Percentiles rank a stretch among this genome's conserved stretches.
Conservation (phyloP, 2,329 filamentous ascomycete species). For the Trichoderma sp. region DNA sequence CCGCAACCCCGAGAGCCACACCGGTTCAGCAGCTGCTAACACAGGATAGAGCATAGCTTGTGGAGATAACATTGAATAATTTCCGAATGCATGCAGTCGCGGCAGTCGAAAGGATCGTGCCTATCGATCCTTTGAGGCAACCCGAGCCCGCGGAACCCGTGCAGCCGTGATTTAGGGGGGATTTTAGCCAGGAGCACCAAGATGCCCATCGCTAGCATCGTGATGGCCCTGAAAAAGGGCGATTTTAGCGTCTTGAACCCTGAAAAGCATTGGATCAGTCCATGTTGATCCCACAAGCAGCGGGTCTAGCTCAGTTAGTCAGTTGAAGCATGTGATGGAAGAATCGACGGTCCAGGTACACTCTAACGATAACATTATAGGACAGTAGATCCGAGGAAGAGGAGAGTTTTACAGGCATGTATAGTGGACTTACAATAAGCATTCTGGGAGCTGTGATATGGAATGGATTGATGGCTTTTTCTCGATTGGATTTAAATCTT, state of each 20-base stretch:
- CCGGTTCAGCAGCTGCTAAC: background rate
- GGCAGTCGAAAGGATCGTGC: background rate
- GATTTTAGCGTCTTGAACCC: background rate
- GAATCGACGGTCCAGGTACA: no score
- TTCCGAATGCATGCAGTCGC: background rate
- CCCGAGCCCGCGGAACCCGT: background rate
- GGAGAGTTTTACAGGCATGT: background rate
- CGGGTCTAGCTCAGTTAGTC: background rate
- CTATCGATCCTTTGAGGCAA: background rate
- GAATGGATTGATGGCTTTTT: background rate
- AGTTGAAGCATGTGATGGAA: background rate
- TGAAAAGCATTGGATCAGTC: background rate
- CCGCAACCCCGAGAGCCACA: background rate
- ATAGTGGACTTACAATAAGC: background rate
- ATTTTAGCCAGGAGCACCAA: background rate
- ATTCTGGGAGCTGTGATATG: background rate
- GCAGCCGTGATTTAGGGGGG: background rate
- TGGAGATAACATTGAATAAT: background rate
- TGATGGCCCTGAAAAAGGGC: background rate
- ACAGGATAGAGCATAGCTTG: background rate
- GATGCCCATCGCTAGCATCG: background rate
- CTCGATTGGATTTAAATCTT: background rate
- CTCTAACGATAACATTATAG: background rate
- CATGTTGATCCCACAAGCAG: background rate
- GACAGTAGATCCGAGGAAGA: background rate